These are phyloP conservation scores for Fraxinus xanthoxyloides DNA, from an alignment of 305 asterid species.

Conservation along the genomic window DNA sequence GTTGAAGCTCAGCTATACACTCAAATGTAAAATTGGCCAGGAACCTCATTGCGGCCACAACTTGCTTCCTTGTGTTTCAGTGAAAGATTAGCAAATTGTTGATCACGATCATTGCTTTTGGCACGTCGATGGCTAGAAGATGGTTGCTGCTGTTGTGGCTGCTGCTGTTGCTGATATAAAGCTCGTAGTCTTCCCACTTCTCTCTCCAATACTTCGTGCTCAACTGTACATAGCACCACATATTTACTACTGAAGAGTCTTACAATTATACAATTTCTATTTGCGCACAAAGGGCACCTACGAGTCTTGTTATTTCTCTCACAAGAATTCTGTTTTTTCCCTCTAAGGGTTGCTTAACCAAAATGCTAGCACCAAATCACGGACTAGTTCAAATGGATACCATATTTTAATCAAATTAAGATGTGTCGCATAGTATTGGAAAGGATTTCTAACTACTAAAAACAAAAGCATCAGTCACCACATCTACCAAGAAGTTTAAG, in stretches of 20 bases:
- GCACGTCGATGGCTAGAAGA: slow-evolving; percentile 47
- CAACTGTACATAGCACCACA: slow-evolving; percentile 45
- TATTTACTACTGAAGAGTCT: slow-evolving; percentile 15
- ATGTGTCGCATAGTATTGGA: not conserved
- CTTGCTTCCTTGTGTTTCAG: slow-evolving; percentile 48
- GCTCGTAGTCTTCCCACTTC: slow-evolving; percentile 52
- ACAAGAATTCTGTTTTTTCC: not conserved
- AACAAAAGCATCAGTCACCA: not conserved
- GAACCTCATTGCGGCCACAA: slow-evolving; percentile 29
- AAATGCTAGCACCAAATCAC: not conserved
- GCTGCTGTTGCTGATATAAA: slow-evolving; percentile 52
- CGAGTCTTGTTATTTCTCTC: not conserved
- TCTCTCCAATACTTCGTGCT: slow-evolving; percentile 69
- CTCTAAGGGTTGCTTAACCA: not conserved
- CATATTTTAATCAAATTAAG: not conserved
- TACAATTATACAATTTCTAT: not conserved
- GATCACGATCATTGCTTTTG: slow-evolving; percentile 57
- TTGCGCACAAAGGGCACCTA: not conserved
- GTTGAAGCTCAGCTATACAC: slow-evolving; percentile 11
- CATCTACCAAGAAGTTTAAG: not conserved
- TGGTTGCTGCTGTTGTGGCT: slow-evolving; percentile 33
- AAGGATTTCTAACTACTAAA: not conserved
- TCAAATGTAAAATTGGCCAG: slow-evolving; percentile 45
- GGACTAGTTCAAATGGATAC: not conserved
- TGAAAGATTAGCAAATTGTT: slow-evolving; percentile 53